phyloP scores from a whole-genome alignment of 2,329 filamentous ascomycete genomes.

The Fusarium burgessii region DNA sequence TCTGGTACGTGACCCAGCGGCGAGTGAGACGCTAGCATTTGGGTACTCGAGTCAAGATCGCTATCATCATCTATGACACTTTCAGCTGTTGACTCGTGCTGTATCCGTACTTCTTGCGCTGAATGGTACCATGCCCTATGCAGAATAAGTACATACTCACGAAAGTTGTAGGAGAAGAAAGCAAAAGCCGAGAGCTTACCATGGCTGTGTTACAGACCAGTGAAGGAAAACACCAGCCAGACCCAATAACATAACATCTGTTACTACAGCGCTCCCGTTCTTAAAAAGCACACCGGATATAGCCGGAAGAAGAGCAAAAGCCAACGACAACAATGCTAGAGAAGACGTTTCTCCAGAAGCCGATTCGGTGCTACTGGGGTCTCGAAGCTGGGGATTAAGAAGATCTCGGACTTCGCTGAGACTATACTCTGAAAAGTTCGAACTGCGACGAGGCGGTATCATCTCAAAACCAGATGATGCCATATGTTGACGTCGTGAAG shows the following conservation, averaged over 20 bases:
- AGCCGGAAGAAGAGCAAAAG: conserved; percentile 86
- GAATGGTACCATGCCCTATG: conserved; percentile 73
- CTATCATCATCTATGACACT: conserved; percentile 60
- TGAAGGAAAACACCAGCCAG: conserved; percentile 89
- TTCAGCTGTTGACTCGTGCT: conserved; percentile 59
- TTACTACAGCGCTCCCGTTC: conserved; percentile 85
- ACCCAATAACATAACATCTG: conserved; percentile 83
- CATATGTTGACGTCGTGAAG: conserved; percentile 20
- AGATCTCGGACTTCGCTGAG: conserved; percentile 77
- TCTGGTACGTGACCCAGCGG: conserved; percentile 60
- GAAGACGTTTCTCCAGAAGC: conserved; percentile 67
- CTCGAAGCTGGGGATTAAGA: conserved; percentile 63
- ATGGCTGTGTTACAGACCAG: conserved; percentile 91
- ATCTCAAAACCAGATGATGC: conserved; percentile 44
- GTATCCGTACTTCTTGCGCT: conserved; percentile 71
- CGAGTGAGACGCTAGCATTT: conserved; percentile 31
- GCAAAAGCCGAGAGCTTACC: conserved; percentile 64
- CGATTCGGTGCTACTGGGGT: conserved; percentile 48
- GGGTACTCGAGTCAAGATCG: conserved; percentile 52
- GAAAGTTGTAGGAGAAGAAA: background rate
- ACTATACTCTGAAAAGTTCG: conserved; percentile 81
- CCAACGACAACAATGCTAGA: conserved; percentile 85
- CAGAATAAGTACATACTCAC: conserved; percentile 14
- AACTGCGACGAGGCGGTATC: conserved; percentile 73
- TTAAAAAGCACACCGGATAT: conserved; percentile 87